Conservation (phyloP, 345 rosid genomes). For the Pistacia atlantica region DNA sequence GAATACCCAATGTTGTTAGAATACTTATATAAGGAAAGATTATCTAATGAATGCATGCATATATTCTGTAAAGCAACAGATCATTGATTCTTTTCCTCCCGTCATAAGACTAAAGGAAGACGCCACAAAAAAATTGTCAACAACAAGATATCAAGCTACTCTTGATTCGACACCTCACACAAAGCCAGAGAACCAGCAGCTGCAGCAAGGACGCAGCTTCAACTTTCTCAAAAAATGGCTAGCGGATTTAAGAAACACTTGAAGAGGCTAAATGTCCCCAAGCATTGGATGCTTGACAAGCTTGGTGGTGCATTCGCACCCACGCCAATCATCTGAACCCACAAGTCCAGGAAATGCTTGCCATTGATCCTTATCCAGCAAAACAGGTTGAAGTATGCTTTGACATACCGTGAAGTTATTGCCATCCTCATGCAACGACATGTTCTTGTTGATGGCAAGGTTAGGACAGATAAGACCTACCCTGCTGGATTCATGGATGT, state of each 20-base stretch:
- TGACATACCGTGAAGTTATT: conserved; percentile 62
- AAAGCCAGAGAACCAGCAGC: conserved; percentile 2
- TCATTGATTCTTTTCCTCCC: neutral
- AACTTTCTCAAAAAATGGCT: conserved; percentile 36
- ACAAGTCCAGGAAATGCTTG: conserved; percentile 82
- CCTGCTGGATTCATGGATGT: conserved; percentile 96
- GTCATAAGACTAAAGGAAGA: too few species aligned
- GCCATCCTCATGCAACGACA: conserved; percentile 83
- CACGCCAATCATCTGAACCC: conserved; percentile 83
- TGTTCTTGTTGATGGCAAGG: conserved; percentile 77
- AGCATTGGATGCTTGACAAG: conserved; percentile 92
- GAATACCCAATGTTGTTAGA: neutral
- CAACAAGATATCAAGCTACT: too few species aligned
- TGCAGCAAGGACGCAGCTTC: conserved; percentile 9
- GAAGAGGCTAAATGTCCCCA: conserved; percentile 93
- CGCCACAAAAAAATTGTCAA: too few species aligned
- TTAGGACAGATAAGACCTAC: conserved; percentile 81
- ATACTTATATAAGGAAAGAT: neutral
- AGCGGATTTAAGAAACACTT: conserved; percentile 87
- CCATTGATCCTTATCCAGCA: conserved; percentile 56
- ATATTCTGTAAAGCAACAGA: neutral
- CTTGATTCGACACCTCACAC: neutral
- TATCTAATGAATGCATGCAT: neutral
- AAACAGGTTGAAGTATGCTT: conserved; percentile 60
- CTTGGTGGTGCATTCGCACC: conserved; percentile 92